phyloP scores from a whole-genome alignment of 352 stramenopile genomes.

The Lagenidium giganteum region DNA sequence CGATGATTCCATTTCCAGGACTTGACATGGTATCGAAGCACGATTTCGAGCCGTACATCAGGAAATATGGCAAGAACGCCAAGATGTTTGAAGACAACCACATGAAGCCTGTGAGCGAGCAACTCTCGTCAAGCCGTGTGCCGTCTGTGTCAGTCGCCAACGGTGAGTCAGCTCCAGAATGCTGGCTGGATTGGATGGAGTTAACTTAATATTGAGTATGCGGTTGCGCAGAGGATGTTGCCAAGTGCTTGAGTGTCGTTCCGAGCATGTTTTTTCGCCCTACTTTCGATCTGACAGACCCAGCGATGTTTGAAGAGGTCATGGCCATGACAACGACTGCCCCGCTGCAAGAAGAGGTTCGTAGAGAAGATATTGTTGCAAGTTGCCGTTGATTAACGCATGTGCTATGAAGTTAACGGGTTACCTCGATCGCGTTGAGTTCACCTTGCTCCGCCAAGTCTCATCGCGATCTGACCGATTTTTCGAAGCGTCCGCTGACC shows the following conservation, averaged over 20 bases:
- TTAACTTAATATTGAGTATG: no score
- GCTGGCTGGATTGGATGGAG: no score
- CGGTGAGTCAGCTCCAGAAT: no score
- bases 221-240: constrained; percentile 59
- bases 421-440: constrained; percentile 82
- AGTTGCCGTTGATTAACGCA: no score
- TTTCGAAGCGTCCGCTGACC: constrained; percentile 78
- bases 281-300: constrained; percentile 72
- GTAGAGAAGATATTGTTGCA: no score
- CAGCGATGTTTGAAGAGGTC: constrained; percentile 73
- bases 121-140: constrained; percentile 81
- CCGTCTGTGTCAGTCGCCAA: constrained; percentile 77
- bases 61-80: constrained; percentile 58
- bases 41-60: constrained; percentile 81
- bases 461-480: constrained; percentile 81
- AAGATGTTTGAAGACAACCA: constrained; percentile 76
- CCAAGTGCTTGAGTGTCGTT: constrained; percentile 68
- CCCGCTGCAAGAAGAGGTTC: constrained; percentile 73
- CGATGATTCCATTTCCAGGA: constrained; percentile 49
- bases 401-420: no score
- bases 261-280: constrained; percentile 79
- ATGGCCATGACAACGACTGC: constrained; percentile 56
- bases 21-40: constrained; percentile 48
- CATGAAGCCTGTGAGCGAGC: constrained; percentile 63
- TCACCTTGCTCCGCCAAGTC: constrained; percentile 80